A percentile compares a stretch with the other conserved stretches of the same genome.
phyloP scores from a whole-genome alignment of 176 grass and related monocot genomes.

The Echinochloa phyllopogon region DNA sequence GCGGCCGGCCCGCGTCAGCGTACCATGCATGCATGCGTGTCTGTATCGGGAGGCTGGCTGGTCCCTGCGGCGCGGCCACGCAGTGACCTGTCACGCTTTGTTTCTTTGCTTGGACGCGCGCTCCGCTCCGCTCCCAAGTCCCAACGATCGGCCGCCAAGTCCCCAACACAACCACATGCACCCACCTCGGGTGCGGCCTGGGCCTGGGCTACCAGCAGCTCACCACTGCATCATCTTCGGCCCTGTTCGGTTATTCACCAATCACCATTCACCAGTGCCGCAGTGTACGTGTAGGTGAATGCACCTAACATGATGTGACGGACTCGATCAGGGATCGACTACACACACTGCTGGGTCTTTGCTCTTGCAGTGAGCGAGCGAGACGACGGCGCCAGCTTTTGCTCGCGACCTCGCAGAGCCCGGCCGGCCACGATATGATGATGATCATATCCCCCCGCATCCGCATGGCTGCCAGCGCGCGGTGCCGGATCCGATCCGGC shows the following conservation, averaged over 20 bases:
- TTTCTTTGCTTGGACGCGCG: slow-evolving; percentile 46
- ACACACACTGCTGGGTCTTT: too few species aligned
- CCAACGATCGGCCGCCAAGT: neutral
- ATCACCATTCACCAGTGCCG: too few species aligned
- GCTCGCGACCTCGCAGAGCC: neutral
- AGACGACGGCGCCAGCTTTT: neutral
- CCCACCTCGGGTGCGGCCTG: slow-evolving; percentile 6
- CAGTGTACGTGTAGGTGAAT: too few species aligned
- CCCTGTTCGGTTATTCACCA: too few species aligned
- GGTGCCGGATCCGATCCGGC: slow-evolving; percentile 3
- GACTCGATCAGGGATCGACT: too few species aligned
- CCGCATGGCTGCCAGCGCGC: too few species aligned
- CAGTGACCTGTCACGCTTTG: slow-evolving; percentile 38
- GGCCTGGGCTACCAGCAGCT: too few species aligned
- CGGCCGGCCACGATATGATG: too few species aligned
- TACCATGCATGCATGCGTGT: neutral
- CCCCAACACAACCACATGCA: neutral
- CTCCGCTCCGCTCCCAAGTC: neutral
- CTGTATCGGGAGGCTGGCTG: slow-evolving; percentile 9
- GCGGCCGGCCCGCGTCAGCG: neutral
- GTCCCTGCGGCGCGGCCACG: slow-evolving; percentile 22
- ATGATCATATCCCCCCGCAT: too few species aligned
- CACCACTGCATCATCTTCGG: too few species aligned
- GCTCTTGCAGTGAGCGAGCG: neutral
- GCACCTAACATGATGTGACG: too few species aligned